Evolutionary conservation across 106 monocot species (phyloP), one percentile per base, ranked within the genome.

Genomic region (Dendrobium nobile): DNA sequence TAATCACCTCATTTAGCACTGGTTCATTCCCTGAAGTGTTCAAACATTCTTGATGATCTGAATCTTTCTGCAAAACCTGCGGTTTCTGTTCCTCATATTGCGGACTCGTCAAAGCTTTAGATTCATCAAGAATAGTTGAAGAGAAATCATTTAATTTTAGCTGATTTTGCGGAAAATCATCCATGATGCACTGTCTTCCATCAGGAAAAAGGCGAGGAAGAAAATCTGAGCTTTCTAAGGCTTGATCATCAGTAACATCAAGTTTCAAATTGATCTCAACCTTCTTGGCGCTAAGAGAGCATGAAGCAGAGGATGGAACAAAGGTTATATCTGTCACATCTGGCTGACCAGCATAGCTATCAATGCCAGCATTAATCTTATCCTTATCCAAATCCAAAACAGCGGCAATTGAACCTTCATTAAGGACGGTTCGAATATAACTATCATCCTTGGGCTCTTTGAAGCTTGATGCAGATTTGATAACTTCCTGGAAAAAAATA

Each of bases 401-500:
- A 73, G 67, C 31, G 83, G 7, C 20, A 31, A 47, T 78, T 64
- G 72, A 77, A 61, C 24, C 79, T 82, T 61, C 81, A 78, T 61
- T 88, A 48, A 67, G 68, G 61, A 67, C 80, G 41, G 2, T 78
- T 43, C 84, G 31, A 77, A 75, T 58, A 70, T 80, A 47, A 58
- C 45, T 77, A 44, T 81, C 87, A 84, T 85, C 83, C 78, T 89
- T 87, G 75, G 78, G 40, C 80, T 86, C 82, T 72, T 83, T 89
- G 67, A 82, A 78, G 43, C 59, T 80, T 85, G 77, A 67, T 67
- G 54, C 65, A 77, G 43, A 61, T 58, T 45, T 64, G 10, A 11
- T 37, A 54, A 74, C 55, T 82, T 82, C 85, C 88, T 91, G 78
- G 45, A 10, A 77, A 44, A 78, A 54, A 44, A 43, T 26, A 10